Base-by-base conservation (phyloP, 208 protist species). In the Trypanosoma cruzi region DNA sequence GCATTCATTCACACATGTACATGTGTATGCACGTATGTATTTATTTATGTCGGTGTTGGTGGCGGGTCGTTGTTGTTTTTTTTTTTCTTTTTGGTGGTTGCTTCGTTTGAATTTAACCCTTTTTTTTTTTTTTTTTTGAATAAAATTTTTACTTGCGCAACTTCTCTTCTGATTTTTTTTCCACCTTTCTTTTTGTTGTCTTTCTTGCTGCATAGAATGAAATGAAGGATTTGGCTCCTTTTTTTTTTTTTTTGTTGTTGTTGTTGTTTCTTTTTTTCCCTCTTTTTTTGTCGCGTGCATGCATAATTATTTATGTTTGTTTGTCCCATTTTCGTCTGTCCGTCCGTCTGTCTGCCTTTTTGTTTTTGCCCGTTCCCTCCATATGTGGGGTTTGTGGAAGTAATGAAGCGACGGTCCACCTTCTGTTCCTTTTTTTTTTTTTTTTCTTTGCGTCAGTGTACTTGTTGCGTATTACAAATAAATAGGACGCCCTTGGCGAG, bases 401-500 rank as follows among this genome's bases (percentile, higher is more conserved):
- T 22, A 6, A 7, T 64, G 22, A 2, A 49, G 5, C 0, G 4
- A 32, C 22, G 49, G 26, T 16, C 24, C 29, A 6, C 29, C 53
- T 60, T 49, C 49, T 66, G 29, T 66, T 66, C 56, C 13, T 50
- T 66, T 48, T 49, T 13, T 60, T 34, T 14, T 18, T 26, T 64
- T 44, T 34, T 24, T 20, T 48, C 46, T n/a, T 37, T 66, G 28
- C 48, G n/a, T 64, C 40, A 50, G 10, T 56, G 48, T 56, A 28
- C 42, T 56, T 56, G 48, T 4, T 40, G 40, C 18, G 40, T 7
- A 14, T 11, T n/a, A 24, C 22, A 24, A 8, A 52, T 26, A 52
- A 8, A 52, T 26, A 52, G 6, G 24, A 3, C 24, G 1, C 40
- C 40, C 18, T 44, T 44, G 18, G 40, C 40, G 18, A 44, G 18